Evolutionary conservation across 257 asterid species (phyloP), one percentile per base, ranked within the genome.

Genomic region (Pogostemon cablin): DNA sequence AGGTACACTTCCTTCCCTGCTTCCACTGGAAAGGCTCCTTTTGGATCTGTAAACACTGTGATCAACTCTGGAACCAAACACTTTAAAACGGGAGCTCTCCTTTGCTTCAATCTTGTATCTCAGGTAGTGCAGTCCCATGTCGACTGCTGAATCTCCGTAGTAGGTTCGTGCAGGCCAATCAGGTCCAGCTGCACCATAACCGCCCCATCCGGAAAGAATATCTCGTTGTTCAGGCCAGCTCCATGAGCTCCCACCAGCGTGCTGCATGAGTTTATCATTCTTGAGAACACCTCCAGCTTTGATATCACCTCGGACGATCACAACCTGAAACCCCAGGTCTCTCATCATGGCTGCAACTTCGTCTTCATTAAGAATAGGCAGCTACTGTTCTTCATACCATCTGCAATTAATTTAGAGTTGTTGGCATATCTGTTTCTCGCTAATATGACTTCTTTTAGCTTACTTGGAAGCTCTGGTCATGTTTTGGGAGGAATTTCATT

Each of bases 191-290:
- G 99, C 77, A 93, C 87, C 81, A 86, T 81, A 4, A 86, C 91
- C 0, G 90, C 86, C 4, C 88, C 93, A 38, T 88, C 90, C 8
- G 86, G 84, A 85, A 91, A 62, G 78, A 91, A 91, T 62, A 93
- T 35, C 63, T 86, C 89, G 62, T 93, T 93, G n/a, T 97, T 93
- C 65, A 93, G 68, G 46, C 96, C 99, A 3, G 99, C 99, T 4
- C 99, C 99, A 34, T 93, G 99, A 4, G 83, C 96, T 7, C 91
- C 99, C 56, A 93, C 81, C 77, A 93, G 71, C 5, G 89, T 96
- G 64, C 85, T 87, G 69, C 98, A 89, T 34, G 92, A 64, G 75
- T 91, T 93, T 42, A 93, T 85, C 70, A 81, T 44, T 15, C 79
- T 71, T 15, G 95, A 80, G 10, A 89, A 87, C 62, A 76, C 7